Percentiles rank a stretch among this genome's conserved stretches.
Evolutionary conservation across 306 rosid genomes (phyloP).

Genomic region (Psophocarpus tetragonolobus): DNA sequence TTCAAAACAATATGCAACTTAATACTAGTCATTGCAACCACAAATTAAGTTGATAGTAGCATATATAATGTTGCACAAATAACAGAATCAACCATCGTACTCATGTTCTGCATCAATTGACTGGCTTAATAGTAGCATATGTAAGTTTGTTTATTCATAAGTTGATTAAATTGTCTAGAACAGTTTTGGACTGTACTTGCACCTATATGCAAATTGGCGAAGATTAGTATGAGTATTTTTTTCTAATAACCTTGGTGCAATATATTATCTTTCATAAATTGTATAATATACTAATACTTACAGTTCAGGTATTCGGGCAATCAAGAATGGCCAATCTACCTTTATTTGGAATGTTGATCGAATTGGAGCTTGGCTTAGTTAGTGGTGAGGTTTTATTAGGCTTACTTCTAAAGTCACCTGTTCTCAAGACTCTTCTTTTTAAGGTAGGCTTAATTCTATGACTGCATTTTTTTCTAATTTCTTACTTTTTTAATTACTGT

Average conservation of each 20-base stretch:
- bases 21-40: background rate
- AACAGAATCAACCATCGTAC: background rate
- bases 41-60: background rate
- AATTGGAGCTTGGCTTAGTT: background rate
- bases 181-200: background rate
- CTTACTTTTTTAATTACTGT: background rate
- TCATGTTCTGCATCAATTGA: background rate
- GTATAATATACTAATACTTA: no score
- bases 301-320: background rate
- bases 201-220: no score
- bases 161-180: background rate
- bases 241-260: background rate
- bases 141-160: background rate
- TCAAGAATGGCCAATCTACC: background rate
- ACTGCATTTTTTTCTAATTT: background rate
- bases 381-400: background rate
- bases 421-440: background rate
- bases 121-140: background rate
- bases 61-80: no score
- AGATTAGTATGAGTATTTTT: background rate
- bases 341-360: background rate
- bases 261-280: no score
- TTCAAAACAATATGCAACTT: background rate
- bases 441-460: background rate
- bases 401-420: conserved; percentile 12